A percentile compares a stretch with the other conserved stretches of the same genome.
Evolutionary conservation across 306 rosid species (phyloP).

Genomic region (Cotoneaster glaucophyllus): DNA sequence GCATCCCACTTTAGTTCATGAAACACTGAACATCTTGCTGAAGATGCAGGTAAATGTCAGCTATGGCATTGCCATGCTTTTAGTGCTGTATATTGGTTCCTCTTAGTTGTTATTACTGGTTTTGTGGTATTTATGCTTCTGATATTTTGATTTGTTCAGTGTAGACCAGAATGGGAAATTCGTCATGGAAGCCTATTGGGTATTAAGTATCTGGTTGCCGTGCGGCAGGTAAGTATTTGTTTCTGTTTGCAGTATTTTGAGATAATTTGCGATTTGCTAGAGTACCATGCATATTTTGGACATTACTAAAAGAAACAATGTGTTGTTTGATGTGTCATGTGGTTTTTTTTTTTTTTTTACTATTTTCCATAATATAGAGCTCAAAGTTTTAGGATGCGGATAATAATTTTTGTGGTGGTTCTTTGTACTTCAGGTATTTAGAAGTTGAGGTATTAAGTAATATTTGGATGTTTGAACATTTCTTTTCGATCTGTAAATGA

Average conservation of each 20-base stretch:
- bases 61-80: constrained; percentile 18
- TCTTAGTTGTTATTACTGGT: neutral
- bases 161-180: constrained; percentile 99
- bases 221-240: constrained; percentile 62
- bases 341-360: neutral
- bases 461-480: neutral
- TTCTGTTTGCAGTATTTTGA: constrained; percentile 6
- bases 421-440: neutral
- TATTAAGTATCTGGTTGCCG: constrained; percentile 90
- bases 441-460: neutral
- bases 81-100: constrained; percentile 12
- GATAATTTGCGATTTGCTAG: neutral
- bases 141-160: constrained; percentile 63
- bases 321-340: neutral
- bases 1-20: constrained; percentile 77
- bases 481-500: neutral
- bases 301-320: neutral
- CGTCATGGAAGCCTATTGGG: constrained; percentile 97
- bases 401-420: neutral
- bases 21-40: constrained; percentile 84
- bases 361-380: neutral
- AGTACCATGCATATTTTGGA: neutral
- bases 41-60: constrained; percentile 81
- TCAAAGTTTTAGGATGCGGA: neutral
- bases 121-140: constrained; percentile 35